Conservation (phyloP, 2,329 filamentous ascomycete genomes). For the Colletotrichum lentis region DNA sequence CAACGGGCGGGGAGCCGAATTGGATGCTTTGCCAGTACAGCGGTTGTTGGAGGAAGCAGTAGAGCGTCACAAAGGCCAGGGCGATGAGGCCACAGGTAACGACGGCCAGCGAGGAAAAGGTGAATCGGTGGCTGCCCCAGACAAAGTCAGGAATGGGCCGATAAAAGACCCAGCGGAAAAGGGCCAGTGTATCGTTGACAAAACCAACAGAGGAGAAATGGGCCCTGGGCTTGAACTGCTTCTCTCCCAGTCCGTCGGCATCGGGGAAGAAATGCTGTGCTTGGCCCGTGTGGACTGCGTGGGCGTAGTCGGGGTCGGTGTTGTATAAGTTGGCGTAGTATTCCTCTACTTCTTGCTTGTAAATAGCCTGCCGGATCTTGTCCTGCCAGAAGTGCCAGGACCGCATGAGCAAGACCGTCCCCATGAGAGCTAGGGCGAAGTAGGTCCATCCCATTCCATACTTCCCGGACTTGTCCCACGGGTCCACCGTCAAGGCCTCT, state of each 20-base stretch:
- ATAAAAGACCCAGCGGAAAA: conserved; percentile 90
- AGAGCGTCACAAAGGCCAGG: conserved; percentile 77
- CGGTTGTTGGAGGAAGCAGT: conserved; percentile 86
- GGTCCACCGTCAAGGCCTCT: conserved; percentile 73
- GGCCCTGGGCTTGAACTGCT: conserved; percentile 70
- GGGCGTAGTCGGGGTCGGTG: conserved; percentile 58
- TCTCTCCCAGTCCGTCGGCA: conserved; percentile 63
- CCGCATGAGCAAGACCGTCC: conserved; percentile 72
- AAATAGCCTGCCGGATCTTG: conserved; percentile 87
- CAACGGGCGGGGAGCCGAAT: conserved; percentile 87
- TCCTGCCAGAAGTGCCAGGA: conserved; percentile 92
- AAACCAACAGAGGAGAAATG: conserved; percentile 77
- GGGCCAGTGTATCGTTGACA: conserved; percentile 80
- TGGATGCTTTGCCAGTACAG: conserved; percentile 88
- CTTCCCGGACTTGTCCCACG: conserved; percentile 83
- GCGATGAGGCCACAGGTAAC: conserved; percentile 73
- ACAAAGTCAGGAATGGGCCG: conserved; percentile 79
- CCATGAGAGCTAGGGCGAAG: conserved; percentile 78
- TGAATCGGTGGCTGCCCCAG: conserved; percentile 72
- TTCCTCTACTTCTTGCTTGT: conserved; percentile 81
- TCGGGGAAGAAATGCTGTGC: conserved; percentile 79
- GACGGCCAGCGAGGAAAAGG: conserved; percentile 82
- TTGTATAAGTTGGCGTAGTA: conserved; percentile 65
- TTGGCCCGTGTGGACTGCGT: conserved; percentile 58
- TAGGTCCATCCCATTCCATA: conserved; percentile 90